Evolutionary conservation across 2,329 filamentous ascomycete species (phyloP).

Genomic region (Aspergillus niger): DNA sequence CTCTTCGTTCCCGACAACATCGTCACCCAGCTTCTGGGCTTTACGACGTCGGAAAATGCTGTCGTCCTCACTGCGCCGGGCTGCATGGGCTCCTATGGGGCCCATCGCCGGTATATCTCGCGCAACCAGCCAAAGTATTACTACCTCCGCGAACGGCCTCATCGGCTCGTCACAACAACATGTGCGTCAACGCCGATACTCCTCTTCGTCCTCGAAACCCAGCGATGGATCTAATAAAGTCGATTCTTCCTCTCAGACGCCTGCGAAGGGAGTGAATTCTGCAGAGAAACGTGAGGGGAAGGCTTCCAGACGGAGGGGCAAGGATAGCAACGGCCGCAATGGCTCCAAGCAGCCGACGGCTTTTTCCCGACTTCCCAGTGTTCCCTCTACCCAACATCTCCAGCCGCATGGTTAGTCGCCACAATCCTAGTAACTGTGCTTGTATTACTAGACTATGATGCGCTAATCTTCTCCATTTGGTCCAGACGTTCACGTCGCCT

Average conservation of each 20-base stretch:
- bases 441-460: not conserved
- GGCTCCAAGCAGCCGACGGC: conserved; percentile 41
- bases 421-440: not conserved
- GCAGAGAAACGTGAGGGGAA: conserved; percentile 40
- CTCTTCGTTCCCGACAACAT: conserved; percentile 33
- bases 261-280: conserved; percentile 42
- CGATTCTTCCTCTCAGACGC: conserved; percentile 43
- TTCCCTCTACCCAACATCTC: conserved; percentile 52
- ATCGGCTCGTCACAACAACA: conserved; percentile 36
- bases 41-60: conserved; percentile 40
- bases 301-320: conserved; percentile 38
- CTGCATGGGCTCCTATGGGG: conserved; percentile 42
- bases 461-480: conserved; percentile 9
- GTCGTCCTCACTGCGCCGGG: conserved; percentile 49
- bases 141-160: conserved; percentile 34
- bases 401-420: conserved; percentile 48
- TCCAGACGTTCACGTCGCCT: conserved; percentile 80
- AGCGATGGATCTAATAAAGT: conserved; percentile 48
- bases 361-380: conserved; percentile 49
- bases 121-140: conserved; percentile 33
- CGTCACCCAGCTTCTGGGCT: conserved; percentile 29
- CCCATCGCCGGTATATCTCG: conserved; percentile 38
- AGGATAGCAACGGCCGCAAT: conserved; percentile 37
- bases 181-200: conserved; percentile 50
- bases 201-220: conserved; percentile 52